These are phyloP conservation scores for Rhizomucor pusillus DNA, from an alignment of 371 early-diverging fungal species.

Conservation along the genomic window DNA sequence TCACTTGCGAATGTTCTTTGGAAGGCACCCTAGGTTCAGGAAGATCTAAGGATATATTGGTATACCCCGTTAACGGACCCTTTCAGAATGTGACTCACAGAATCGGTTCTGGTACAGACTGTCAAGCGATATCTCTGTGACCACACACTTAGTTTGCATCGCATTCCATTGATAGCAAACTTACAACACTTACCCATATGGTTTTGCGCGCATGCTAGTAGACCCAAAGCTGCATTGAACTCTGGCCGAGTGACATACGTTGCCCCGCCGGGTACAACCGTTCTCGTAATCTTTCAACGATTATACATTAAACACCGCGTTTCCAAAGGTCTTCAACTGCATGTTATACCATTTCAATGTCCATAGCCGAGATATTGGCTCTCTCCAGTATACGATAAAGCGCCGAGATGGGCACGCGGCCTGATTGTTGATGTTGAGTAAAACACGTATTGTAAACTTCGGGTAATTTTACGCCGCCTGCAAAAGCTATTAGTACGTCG, in stretches of 20 bases:
- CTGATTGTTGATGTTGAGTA: conserved; percentile 48
- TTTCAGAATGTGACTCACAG: conserved; percentile 19
- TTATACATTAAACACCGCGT: neutral
- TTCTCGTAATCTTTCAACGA: conserved; percentile 32
- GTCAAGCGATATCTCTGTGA: conserved; percentile 24
- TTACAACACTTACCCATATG: conserved; percentile 56
- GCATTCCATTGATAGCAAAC: neutral
- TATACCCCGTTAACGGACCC: conserved; percentile 2
- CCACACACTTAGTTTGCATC: conserved; percentile 1
- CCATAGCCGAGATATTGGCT: conserved; percentile 48
- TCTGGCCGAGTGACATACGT: conserved; percentile 61
- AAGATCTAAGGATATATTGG: conserved; percentile 14
- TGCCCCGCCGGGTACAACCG: conserved; percentile 50
- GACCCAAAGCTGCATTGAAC: conserved; percentile 70
- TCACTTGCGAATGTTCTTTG: too few species aligned
- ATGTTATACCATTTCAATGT: conserved; percentile 54
- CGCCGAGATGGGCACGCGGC: conserved; percentile 48
- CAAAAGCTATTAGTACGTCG: neutral
- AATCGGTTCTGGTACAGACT: conserved; percentile 24
- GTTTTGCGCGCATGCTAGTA: conserved; percentile 76
- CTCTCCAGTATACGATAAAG: conserved; percentile 50
- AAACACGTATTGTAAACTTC: conserved; percentile 59
- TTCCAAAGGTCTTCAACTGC: too few species aligned
- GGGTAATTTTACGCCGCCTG: conserved; percentile 57
- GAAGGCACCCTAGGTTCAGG: conserved; percentile 14